These are phyloP conservation scores for Saraca asoca DNA, from an alignment of 331 rosid genomes.

Conservation along the genomic window DNA sequence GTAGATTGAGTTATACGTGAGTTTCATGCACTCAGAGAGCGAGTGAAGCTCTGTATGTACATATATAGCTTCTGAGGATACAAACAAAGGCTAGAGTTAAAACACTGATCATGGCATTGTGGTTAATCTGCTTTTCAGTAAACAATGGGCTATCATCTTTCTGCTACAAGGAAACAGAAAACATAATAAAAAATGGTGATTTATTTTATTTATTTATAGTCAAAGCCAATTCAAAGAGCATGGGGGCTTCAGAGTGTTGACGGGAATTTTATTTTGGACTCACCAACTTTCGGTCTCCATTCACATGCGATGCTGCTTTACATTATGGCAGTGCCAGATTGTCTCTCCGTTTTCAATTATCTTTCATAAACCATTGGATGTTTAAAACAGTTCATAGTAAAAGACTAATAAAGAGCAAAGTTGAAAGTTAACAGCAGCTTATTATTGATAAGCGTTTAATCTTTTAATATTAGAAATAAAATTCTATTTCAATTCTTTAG, in stretches of 20 bases:
- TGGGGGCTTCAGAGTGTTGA: slow-evolving; percentile 45
- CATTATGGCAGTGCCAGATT: slow-evolving; percentile 39
- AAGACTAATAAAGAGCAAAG: not conserved
- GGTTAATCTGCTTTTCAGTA: not conserved
- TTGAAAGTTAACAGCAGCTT: too few relatives aligned
- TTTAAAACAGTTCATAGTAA: not conserved
- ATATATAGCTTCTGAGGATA: not conserved
- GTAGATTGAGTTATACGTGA: slow-evolving; percentile 9
- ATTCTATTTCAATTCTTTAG: too few relatives aligned
- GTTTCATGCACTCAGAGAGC: slow-evolving; percentile 15
- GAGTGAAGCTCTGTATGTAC: slow-evolving; percentile 18
- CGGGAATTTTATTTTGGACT: slow-evolving; percentile 32
- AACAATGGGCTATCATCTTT: slow-evolving; percentile 36
- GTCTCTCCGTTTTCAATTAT: slow-evolving; percentile 7
- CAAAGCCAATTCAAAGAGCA: slow-evolving; percentile 25
- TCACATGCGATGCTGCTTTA: slow-evolving; percentile 53
- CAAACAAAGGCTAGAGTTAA: slow-evolving; percentile 18
- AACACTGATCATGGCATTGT: slow-evolving; percentile 2
- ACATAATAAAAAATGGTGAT: not conserved
- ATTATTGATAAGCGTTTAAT: too few relatives aligned
- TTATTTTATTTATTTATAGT: not conserved
- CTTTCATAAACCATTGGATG: not conserved
- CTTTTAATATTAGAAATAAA: too few relatives aligned
- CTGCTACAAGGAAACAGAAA: slow-evolving; percentile 1
- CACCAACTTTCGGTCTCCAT: slow-evolving; percentile 37